Conservation (phyloP, 148 eudicot genomes). For the Heliamphora exappendiculata region DNA sequence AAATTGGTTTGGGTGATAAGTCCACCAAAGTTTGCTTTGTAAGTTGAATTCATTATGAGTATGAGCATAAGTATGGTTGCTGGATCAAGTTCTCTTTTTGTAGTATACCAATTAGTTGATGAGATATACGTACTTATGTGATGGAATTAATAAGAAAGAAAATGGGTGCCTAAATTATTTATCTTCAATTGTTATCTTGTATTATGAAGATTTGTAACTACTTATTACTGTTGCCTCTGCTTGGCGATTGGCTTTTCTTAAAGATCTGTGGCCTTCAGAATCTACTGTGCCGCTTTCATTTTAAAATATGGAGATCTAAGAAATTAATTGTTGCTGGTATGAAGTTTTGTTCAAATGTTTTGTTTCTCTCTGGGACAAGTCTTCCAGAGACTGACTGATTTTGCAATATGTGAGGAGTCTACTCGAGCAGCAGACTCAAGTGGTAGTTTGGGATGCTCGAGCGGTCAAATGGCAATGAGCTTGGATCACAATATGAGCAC, state of each 20-base stretch:
- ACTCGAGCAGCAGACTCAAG: too few relatives aligned
- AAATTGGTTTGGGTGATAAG: constrained; percentile 19
- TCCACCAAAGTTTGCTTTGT: constrained; percentile 23
- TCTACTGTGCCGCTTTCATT: not conserved
- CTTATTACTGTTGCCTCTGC: not conserved
- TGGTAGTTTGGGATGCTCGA: too few relatives aligned
- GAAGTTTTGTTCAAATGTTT: not conserved
- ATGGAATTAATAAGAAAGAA: constrained; percentile 14
- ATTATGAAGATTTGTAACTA: not conserved
- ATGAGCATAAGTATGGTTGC: constrained; percentile 16
- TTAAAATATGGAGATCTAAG: not conserved
- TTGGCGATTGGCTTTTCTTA: not conserved
- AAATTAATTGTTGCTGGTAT: not conserved
- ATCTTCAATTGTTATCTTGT: not conserved
- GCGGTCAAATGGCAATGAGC: too few relatives aligned
- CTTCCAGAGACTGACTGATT: not conserved
- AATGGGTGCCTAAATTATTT: not conserved
- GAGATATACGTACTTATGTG: constrained; percentile 12
- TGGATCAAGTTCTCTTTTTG: constrained; percentile 22
- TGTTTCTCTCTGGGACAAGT: not conserved
- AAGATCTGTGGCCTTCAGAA: not conserved
- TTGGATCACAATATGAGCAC: too few relatives aligned
- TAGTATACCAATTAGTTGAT: constrained; percentile 25
- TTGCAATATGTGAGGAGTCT: too few relatives aligned
- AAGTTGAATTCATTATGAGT: constrained; percentile 26